These are phyloP conservation scores for Didymella lethalis DNA, from an alignment of 2,329 filamentous ascomycete species.

Conservation along the genomic window DNA sequence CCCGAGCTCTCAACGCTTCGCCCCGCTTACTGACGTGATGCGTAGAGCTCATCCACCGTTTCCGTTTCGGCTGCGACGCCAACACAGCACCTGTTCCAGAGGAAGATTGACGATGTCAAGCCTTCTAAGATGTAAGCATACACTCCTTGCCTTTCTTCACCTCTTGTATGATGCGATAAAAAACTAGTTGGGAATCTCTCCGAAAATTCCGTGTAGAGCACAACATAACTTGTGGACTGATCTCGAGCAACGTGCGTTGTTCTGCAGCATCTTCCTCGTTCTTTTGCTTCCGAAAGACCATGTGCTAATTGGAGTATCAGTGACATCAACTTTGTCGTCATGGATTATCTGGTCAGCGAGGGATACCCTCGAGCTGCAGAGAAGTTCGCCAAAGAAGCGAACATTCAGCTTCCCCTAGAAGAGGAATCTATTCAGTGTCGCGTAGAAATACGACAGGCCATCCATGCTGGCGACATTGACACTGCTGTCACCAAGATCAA, in stretches of 20 bases:
- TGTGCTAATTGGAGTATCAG: constrained; percentile 59
- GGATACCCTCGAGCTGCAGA: constrained; percentile 92
- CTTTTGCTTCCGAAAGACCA: neutral
- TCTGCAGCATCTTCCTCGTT: constrained; percentile 15
- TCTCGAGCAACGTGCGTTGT: constrained; percentile 39
- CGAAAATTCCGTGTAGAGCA: constrained; percentile 93
- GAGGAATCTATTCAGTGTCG: constrained; percentile 76
- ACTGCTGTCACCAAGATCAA: constrained; percentile 87
- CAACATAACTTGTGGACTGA: constrained; percentile 81
- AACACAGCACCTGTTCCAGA: constrained; percentile 76
- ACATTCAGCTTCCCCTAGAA: constrained; percentile 77
- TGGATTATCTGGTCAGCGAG: constrained; percentile 96
- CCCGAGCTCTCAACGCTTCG: constrained; percentile 3
- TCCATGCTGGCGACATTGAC: constrained; percentile 86
- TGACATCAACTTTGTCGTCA: constrained; percentile 92
- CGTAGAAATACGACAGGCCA: constrained; percentile 83
- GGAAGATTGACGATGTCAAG: constrained; percentile 82
- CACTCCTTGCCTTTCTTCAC: constrained; percentile 12
- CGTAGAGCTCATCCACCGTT: constrained; percentile 68
- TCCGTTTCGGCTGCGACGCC: constrained; percentile 78
- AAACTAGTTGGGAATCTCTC: constrained; percentile 99
- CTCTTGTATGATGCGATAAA: constrained; percentile 75
- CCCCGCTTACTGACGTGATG: constrained; percentile 28
- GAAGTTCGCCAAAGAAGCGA: constrained; percentile 93
- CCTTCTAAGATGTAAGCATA: constrained; percentile 83